Evolutionary conservation across 352 stramenopile genomes (phyloP).

Genomic region (Pythium volutum): DNA sequence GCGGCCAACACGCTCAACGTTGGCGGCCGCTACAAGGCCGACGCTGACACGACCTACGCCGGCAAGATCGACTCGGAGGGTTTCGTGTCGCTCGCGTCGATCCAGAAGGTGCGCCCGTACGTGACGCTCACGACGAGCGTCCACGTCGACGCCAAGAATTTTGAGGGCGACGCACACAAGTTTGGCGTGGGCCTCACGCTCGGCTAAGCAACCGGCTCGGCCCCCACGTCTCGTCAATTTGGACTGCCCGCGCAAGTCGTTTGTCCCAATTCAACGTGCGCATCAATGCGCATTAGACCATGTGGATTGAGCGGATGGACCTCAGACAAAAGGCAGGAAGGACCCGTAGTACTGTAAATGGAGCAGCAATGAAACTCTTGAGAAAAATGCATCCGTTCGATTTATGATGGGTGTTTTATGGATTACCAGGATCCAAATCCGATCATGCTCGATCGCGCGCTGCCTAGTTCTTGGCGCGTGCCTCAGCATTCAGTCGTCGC

Average conservation of each 20-base stretch:
- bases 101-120: slow-evolving; percentile 86
- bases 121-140: slow-evolving; percentile 78
- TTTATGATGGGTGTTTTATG: not conserved
- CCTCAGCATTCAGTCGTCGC: slow-evolving; percentile 59
- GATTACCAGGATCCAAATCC: too few species aligned
- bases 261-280: slow-evolving; percentile 9
- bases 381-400: slow-evolving; percentile 8
- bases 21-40: slow-evolving; percentile 71
- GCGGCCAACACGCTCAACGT: slow-evolving; percentile 76
- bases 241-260: slow-evolving; percentile 4
- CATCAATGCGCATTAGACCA: slow-evolving; percentile 17
- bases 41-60: slow-evolving; percentile 73
- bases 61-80: slow-evolving; percentile 84
- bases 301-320: not conserved
- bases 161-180: slow-evolving; percentile 89
- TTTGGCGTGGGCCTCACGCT: slow-evolving; percentile 87
- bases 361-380: slow-evolving; percentile 12
- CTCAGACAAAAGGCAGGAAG: slow-evolving; percentile 3
- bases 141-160: slow-evolving; percentile 90
- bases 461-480: slow-evolving; percentile 38
- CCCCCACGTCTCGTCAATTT: slow-evolving; percentile 12
- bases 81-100: slow-evolving; percentile 77
- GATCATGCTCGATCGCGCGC: not conserved
- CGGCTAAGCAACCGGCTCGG: slow-evolving; percentile 51
- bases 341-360: slow-evolving; percentile 27